Evolutionary conservation across 2,329 filamentous ascomycete genomes (phyloP), one percentile per base, ranked within the genome.

Genomic region (Phaeosphaeria sp.): DNA sequence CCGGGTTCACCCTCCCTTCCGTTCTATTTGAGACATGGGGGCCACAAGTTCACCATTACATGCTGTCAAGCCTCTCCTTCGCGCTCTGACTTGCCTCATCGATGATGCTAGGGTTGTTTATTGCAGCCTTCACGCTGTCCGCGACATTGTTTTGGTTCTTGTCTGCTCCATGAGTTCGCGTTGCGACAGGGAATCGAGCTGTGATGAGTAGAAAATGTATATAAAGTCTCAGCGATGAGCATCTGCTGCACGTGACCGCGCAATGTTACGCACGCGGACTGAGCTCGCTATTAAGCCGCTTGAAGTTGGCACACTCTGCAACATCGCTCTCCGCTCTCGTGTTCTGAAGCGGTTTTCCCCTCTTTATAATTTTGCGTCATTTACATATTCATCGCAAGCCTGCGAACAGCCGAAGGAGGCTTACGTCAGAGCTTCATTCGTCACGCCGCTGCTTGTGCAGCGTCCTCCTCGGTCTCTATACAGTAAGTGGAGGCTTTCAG

Each of bases 41-140:
- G 3, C 13, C 13, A 30, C 25, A 30, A 30, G 25, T 5, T 30
- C 25, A 6, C 25, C 11, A 52, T 56, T 58, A 54, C 55, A 61
- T 46, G 30, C 79, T 63, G 43, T 84, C 71, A 17, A 86, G 78
- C 42, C 81, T 78, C 68, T 85, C 79, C 77, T 84, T 77, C n/a
- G 83, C 84, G 6, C 77, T 79, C 68, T 84, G 62, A 78, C 87
- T 87, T 3, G 84, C 83, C 72, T 85, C 84, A 0, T 84, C 80
- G 0, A 83, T 84, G 4, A 83, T 81, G 3, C 84, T 82, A n/a
- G 84, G 83, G 69, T n/a, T n/a, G n/a, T n/a, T n/a, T n/a, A n/a
- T n/a, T n/a, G n/a, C n/a, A n/a, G n/a, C n/a, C n/a, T n/a, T n/a
- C n/a, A n/a, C n/a, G n/a, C n/a, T n/a, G n/a, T n/a, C n/a, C n/a